Evolutionary conservation across 202 grass and related monocot genomes (phyloP), one percentile per base, ranked within the genome.

Genomic region (Brachypodium distachyon): DNA sequence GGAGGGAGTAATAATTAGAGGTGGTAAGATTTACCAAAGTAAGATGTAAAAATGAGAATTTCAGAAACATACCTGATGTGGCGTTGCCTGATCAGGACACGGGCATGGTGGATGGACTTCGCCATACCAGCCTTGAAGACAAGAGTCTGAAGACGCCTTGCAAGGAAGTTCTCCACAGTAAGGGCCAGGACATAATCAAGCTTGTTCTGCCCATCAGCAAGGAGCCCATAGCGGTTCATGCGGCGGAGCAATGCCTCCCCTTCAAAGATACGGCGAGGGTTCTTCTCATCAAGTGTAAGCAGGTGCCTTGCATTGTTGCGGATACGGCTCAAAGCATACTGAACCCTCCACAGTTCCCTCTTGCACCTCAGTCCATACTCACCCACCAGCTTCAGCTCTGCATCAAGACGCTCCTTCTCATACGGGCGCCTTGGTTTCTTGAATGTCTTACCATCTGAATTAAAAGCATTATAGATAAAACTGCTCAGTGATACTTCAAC

Each of bases 111-210:
- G 65, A 86, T 86, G 17, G 84, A 86, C 62, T 86, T 86, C 7
- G 84, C 84, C 84, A 81, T 86, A 33, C 84, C 84, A 38, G 77
- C 73, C 77, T 86, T 86, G 77, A 86, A 86, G 61, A 86, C 84
- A 8, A 86, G 72, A 27, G 84, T 81, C 70, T 86, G 84, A 29
- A 86, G 84, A 22, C 84, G 77, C 28, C 84, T 78, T 31, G 79
- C 84, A 19, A 86, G 78, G 50, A 86, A 86, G 71, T 86, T 81
- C 84, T 86, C 84, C 6, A 86, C 84, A 12, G 84, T 86, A 38
- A 86, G 77, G 6, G 84, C 84, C 26, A 86, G 71, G 25, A 86
- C 84, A 28, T 86, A 86, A 81, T 88, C 81, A 22, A 85, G 87
- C 68, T 86, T 85, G 82, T 78, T 79, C 54, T 86, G 87, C 21